These are phyloP conservation scores for Smittium mucronatum DNA, from an alignment of 371 early-diverging fungal genomes.

Conservation along the genomic window DNA sequence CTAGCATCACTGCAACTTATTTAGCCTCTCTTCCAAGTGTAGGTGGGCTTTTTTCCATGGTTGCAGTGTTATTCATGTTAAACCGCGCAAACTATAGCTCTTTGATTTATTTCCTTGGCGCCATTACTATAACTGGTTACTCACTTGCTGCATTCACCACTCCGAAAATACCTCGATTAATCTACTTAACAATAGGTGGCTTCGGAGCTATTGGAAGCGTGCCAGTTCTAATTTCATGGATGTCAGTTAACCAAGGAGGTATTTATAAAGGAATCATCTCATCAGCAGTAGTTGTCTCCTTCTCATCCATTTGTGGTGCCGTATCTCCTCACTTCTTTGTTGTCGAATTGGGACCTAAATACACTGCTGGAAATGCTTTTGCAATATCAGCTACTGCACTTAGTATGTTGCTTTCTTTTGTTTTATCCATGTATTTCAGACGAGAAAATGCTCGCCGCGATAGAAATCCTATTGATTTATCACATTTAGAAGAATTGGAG, in stretches of 20 bases:
- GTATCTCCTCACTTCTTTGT: neutral
- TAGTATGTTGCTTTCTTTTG: neutral
- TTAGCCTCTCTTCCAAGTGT: neutral
- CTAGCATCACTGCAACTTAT: neutral
- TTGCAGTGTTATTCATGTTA: neutral
- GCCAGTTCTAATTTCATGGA: neutral
- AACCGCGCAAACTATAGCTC: neutral
- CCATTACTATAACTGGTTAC: neutral
- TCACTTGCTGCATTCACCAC: neutral
- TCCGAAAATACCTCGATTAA: neutral
- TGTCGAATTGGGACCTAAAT: neutral
- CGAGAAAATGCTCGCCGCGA: neutral
- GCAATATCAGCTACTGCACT: neutral
- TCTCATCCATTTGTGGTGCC: neutral
- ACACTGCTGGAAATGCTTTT: neutral
- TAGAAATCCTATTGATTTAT: constrained; percentile 3
- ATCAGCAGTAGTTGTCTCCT: neutral
- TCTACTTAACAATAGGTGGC: neutral
- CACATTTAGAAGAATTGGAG: constrained; percentile 7
- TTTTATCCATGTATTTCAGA: neutral
- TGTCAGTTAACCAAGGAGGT: constrained; percentile 7
- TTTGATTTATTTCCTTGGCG: neutral
- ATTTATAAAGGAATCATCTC: constrained; percentile 5
- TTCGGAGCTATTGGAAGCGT: neutral
- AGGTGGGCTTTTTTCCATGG: neutral